Conservation (phyloP, 345 rosid species). For the Camelina sativa region DNA sequence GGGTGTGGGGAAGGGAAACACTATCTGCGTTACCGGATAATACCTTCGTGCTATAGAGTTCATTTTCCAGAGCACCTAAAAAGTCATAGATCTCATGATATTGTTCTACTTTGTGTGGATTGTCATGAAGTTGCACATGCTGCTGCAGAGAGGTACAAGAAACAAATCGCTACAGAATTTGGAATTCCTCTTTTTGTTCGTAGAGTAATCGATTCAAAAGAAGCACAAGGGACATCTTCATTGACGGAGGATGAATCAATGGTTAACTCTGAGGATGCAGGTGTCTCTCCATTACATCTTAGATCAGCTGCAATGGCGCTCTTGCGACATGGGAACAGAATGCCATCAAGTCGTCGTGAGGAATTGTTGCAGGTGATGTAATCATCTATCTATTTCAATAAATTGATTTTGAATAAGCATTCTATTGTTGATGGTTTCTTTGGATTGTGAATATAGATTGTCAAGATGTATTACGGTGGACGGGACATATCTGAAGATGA, state of each 20-base stretch:
- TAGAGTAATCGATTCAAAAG: slow-evolving; percentile 66
- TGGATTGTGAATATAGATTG: slow-evolving; percentile 49
- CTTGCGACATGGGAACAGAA: slow-evolving; percentile 79
- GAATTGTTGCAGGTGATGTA: slow-evolving; percentile 69
- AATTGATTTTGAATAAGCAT: neutral
- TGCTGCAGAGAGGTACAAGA: slow-evolving; percentile 93
- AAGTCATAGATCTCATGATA: slow-evolving; percentile 99
- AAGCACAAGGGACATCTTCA: slow-evolving; percentile 46
- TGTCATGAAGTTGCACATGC: slow-evolving; percentile 97
- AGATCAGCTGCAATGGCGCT: slow-evolving; percentile 98
- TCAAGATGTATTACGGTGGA: slow-evolving; percentile 88
- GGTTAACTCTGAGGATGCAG: slow-evolving; percentile 54
- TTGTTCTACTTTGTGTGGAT: slow-evolving; percentile 93
- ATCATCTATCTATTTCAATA: neutral
- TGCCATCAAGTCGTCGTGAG: slow-evolving; percentile 80
- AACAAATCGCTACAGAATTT: slow-evolving; percentile 70
- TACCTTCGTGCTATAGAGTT: slow-evolving; percentile 95
- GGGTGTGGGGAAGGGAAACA: slow-evolving; percentile 97
- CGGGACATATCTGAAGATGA: slow-evolving; percentile 80
- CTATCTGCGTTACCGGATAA: slow-evolving; percentile 86
- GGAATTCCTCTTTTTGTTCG: slow-evolving; percentile 88
- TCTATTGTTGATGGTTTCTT: slow-evolving; percentile 23
- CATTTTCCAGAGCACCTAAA: slow-evolving; percentile 98
- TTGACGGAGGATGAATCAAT: slow-evolving; percentile 52
- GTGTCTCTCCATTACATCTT: slow-evolving; percentile 89